These are phyloP conservation scores for Colletotrichum simmondsii DNA, from an alignment of 2,329 filamentous ascomycete genomes.

Conservation along the genomic window DNA sequence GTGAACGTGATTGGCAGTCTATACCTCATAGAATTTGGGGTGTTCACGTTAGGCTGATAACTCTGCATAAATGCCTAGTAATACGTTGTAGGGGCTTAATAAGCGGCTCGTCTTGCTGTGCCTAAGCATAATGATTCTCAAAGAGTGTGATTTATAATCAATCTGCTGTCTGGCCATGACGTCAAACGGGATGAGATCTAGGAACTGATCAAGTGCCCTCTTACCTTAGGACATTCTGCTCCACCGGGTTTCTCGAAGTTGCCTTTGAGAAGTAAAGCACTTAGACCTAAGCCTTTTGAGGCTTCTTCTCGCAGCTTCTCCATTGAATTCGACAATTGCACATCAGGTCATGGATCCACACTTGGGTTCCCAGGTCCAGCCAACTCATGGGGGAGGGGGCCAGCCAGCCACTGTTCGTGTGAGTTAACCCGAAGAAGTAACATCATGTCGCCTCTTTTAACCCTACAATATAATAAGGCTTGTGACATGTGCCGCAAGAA, in stretches of 20 bases:
- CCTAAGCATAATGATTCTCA: neutral
- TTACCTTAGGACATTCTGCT: neutral
- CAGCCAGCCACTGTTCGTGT: neutral
- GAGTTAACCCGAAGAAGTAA: neutral
- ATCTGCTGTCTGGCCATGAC: neutral
- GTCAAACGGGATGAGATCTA: neutral
- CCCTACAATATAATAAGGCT: conserved; percentile 29
- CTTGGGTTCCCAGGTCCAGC: too few species aligned
- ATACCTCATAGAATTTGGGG: too few species aligned
- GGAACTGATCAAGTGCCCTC: neutral
- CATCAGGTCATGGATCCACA: neutral
- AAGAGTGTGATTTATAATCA: neutral
- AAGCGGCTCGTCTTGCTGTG: too few species aligned
- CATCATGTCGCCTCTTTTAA: neutral
- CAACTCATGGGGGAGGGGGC: neutral
- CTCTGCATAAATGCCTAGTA: too few species aligned
- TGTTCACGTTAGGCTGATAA: too few species aligned
- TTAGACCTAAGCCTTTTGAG: neutral
- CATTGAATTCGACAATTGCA: neutral
- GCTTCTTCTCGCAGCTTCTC: neutral
- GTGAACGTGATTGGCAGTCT: too few species aligned
- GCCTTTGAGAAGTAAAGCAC: neutral
- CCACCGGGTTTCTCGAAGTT: neutral
- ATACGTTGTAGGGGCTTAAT: too few species aligned
- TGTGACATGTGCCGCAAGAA: conserved; percentile 44